Conservation (phyloP, 345 rosid species). For the Boechera divaricarpa region DNA sequence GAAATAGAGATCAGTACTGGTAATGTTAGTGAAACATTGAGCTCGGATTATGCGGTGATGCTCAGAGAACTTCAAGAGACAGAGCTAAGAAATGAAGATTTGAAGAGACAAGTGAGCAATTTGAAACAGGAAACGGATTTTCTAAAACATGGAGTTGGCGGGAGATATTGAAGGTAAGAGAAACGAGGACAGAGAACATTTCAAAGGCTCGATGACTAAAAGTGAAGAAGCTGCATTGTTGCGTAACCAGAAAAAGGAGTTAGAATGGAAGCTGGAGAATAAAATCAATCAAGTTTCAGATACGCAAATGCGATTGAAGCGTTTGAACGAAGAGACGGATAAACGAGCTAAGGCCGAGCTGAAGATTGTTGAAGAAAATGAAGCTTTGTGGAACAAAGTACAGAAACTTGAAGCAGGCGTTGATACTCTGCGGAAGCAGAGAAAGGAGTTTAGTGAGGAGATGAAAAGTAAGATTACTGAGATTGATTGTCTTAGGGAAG, state of each 20-base stretch:
- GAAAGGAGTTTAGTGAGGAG: not conserved
- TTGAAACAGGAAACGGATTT: constrained; percentile 51
- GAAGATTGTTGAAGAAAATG: constrained; percentile 47
- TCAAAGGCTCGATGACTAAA: constrained; percentile 44
- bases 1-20: constrained; percentile 48
- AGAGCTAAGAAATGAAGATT: constrained; percentile 42
- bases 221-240: constrained; percentile 54
- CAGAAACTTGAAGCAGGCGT: constrained; percentile 31
- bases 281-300: constrained; percentile 48
- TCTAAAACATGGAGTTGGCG: constrained; percentile 45
- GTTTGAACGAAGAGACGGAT: constrained; percentile 50
- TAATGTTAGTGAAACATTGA: constrained; percentile 37
- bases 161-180: constrained; percentile 41
- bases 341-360: constrained; percentile 41
- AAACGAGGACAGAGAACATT: constrained; percentile 34
- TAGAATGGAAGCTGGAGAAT: constrained; percentile 41
- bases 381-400: constrained; percentile 40
- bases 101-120: constrained; percentile 43
- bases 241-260: constrained; percentile 42
- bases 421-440: constrained; percentile 12
- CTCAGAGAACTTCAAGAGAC: constrained; percentile 46
- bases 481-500: too few relatives aligned
- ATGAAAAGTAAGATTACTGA: too few relatives aligned
- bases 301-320: constrained; percentile 40
- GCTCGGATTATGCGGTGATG: constrained; percentile 39